Evolutionary conservation across 257 asterid species (phyloP).

Genomic region (Paraleonurus japonicus): DNA sequence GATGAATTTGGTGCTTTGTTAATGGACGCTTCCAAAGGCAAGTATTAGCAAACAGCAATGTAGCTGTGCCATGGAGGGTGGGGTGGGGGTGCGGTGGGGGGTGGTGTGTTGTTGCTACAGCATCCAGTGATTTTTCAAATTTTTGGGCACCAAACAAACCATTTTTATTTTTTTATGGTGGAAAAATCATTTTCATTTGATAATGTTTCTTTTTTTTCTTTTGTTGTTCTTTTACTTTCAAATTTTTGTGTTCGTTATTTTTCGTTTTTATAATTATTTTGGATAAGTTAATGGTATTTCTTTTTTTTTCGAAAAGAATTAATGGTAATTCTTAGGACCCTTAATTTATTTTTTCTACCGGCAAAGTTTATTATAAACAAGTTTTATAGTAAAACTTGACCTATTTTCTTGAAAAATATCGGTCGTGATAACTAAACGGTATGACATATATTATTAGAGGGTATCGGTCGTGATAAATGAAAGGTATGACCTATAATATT

Average conservation of each 20-base stretch:
- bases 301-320: no score
- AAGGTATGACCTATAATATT: no score
- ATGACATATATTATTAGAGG: no score
- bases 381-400: no score
- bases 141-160: conserved; percentile 26
- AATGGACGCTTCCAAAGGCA: conserved; percentile 26
- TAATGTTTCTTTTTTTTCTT: background rate
- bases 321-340: no score
- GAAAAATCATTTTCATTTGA: background rate
- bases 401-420: no score
- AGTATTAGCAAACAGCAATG: conserved; percentile 8
- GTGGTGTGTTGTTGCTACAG: background rate
- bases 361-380: no score
- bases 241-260: background rate
- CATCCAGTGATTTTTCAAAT: conserved; percentile 28
- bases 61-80: background rate
- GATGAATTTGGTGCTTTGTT: conserved; percentile 34
- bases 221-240: background rate
- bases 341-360: no score
- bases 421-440: no score
- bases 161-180: conserved; percentile 13
- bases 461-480: no score
- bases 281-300: background rate
- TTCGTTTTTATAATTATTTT: background rate
- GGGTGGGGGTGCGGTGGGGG: background rate